Evolutionary conservation across 1,284 basidiomycete genomes (phyloP).

Genomic region (Caloboletus firmus): DNA sequence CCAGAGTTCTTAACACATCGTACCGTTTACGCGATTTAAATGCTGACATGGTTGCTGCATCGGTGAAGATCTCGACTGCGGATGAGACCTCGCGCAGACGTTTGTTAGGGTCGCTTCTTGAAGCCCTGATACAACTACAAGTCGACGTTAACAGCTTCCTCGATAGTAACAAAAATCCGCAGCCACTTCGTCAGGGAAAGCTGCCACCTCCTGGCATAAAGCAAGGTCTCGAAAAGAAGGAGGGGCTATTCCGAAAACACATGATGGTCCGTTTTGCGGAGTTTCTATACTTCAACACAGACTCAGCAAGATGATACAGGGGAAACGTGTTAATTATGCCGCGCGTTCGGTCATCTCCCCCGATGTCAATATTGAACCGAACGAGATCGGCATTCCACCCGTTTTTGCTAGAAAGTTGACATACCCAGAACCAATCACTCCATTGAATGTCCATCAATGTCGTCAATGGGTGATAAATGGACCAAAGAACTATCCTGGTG

Average conservation of each 20-base stretch:
- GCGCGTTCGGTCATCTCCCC: conserved; percentile 99
- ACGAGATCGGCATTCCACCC: conserved; percentile 98
- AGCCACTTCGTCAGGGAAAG: conserved; percentile 82
- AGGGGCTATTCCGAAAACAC: conserved; percentile 96
- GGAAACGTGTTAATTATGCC: conserved; percentile 99
- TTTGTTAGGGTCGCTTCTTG: conserved; percentile 73
- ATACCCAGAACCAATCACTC: conserved; percentile 96
- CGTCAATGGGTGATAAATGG: conserved; percentile 93
- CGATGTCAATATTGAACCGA: conserved; percentile 99
- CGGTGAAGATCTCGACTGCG: conserved; percentile 54
- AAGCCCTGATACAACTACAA: conserved; percentile 87
- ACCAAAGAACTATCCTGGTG: conserved; percentile 88
- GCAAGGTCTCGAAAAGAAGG: conserved; percentile 98
- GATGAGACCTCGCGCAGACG: conserved; percentile 60
- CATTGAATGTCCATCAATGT: conserved; percentile 87
- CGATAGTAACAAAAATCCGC: conserved; percentile 95
- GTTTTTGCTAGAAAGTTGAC: conserved; percentile 97
- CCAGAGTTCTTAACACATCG: conserved; percentile 80
- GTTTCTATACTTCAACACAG: neutral
- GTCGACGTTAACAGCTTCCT: conserved; percentile 97
- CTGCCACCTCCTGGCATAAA: conserved; percentile 95
- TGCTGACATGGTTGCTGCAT: conserved; percentile 61
- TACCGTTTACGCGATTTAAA: conserved; percentile 83
- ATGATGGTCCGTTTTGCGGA: conserved; percentile 80
- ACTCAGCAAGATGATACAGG: conserved; percentile 49